A percentile compares a stretch with the other conserved stretches of the same genome.
Evolutionary conservation across 1,139 yeast genomes (phyloP).

Genomic region (Yamadazyma triangularis): DNA sequence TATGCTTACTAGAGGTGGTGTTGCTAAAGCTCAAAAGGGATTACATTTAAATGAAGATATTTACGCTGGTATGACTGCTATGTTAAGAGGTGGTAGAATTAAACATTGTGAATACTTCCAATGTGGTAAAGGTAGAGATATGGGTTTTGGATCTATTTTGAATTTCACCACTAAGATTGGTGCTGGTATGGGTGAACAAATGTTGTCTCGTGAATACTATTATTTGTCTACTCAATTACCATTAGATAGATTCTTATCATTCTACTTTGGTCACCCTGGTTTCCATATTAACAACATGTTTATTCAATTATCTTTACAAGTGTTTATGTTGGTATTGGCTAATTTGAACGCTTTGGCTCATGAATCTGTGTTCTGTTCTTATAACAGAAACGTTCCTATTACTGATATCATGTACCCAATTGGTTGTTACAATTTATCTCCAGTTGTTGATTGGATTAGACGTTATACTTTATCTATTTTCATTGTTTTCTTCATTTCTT

Average conservation of each 20-base stretch:
- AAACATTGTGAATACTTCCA: conserved; percentile 99
- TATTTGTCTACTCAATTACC: conserved; percentile 97
- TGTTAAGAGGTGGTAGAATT: conserved; percentile 97
- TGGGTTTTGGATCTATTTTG: conserved; percentile 97
- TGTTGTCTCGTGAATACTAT: conserved; percentile 96
- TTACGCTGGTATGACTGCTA: conserved; percentile 98
- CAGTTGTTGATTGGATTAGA: conserved; percentile 95
- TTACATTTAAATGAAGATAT: conserved; percentile 98
- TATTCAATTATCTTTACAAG: conserved; percentile 89
- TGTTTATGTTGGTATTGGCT: conserved; percentile 86
- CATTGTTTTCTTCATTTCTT: conserved; percentile 97
- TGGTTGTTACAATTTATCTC: conserved; percentile 91
- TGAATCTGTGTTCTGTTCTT: conserved; percentile 81
- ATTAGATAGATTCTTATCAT: conserved; percentile 92
- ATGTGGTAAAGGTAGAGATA: conserved; percentile 99
- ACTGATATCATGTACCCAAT: conserved; percentile 80
- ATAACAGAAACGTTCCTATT: conserved; percentile 78
- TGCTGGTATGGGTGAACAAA: conserved; percentile 99
- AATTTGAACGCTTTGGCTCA: conserved; percentile 90
- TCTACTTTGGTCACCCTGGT: conserved; percentile 99
- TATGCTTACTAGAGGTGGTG: conserved; percentile 99
- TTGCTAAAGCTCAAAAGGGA: conserved; percentile 98
- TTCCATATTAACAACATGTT: conserved; percentile 97
- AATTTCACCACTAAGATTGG: conserved; percentile 99
- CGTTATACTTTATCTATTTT: conserved; percentile 96